phyloP scores from a whole-genome alignment of 2,329 filamentous ascomycete genomes.

The Alternaria brassicae region DNA sequence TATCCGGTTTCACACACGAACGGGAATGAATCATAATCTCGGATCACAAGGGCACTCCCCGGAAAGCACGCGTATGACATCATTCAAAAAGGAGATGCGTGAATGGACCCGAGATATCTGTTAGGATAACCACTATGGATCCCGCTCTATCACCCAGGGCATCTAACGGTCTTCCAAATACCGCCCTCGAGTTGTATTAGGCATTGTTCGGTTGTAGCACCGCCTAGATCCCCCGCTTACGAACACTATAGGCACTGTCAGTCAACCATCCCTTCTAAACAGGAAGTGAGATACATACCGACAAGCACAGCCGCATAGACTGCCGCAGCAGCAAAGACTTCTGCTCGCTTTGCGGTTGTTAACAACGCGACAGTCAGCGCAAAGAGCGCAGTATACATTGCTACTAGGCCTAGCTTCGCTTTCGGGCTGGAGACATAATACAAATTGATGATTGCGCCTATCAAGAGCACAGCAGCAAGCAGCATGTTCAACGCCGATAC shows the following conservation, averaged over 20 bases:
- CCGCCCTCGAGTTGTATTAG: conserved; percentile 16
- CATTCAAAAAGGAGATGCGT: neutral
- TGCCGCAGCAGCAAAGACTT: conserved; percentile 37
- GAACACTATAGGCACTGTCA: conserved; percentile 17
- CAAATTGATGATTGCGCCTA: conserved; percentile 31
- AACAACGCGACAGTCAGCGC: conserved; percentile 28
- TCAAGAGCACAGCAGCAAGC: conserved; percentile 28
- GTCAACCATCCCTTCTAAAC: no score
- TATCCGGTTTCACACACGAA: neutral
- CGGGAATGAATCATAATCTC: neutral
- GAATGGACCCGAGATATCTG: neutral
- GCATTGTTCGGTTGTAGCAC: conserved; percentile 1
- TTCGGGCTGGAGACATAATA: conserved; percentile 19
- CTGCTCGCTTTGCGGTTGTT: conserved; percentile 28
- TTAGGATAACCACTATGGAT: neutral
- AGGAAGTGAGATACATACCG: neutral
- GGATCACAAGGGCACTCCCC: neutral
- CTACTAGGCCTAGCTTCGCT: conserved; percentile 28
- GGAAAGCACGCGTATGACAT: neutral
- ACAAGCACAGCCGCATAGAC: conserved; percentile 33
- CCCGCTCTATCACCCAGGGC: neutral
- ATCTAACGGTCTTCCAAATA: conserved; percentile 12
- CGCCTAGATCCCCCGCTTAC: conserved; percentile 27
- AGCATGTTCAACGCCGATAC: neutral
- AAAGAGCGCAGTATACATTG: conserved; percentile 31